A percentile compares a stretch with the other conserved stretches of the same genome.
Conservation (phyloP, 2,329 filamentous ascomycete genomes). For the Dryadomyces sulphureus region DNA sequence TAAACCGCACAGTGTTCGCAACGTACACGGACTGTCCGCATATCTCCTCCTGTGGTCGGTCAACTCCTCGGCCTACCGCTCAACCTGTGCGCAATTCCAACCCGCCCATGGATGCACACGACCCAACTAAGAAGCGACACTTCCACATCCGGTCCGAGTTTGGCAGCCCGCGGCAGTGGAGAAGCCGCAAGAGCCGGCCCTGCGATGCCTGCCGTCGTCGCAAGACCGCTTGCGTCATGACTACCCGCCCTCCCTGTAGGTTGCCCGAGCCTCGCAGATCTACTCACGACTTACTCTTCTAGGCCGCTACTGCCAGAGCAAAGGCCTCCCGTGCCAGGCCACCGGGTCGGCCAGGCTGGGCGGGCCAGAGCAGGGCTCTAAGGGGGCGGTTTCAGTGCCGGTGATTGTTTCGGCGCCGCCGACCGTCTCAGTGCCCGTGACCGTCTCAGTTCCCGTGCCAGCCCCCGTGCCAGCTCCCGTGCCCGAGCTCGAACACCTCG, state of each 20-base stretch:
- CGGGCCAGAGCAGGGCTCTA: too few species aligned
- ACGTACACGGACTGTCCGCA: too few species aligned
- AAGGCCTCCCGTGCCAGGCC: conserved; percentile 3
- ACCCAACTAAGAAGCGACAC: conserved; percentile 7
- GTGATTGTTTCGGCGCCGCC: too few species aligned
- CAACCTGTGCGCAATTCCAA: neutral
- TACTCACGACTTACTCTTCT: too few species aligned
- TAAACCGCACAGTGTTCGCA: too few species aligned
- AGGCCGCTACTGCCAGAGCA: conserved; percentile 4
- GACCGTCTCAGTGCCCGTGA: neutral
- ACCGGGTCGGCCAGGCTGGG: too few species aligned
- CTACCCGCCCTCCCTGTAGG: conserved; percentile 8
- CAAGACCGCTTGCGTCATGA: conserved; percentile 10
- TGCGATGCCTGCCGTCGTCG: conserved; percentile 10
- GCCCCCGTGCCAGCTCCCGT: too few species aligned
- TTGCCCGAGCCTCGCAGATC: neutral
- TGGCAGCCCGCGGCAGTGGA: conserved; percentile 8
- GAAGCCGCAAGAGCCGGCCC: conserved; percentile 10
- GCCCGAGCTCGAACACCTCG: neutral
- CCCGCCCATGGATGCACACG: neutral
- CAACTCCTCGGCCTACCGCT: too few species aligned
- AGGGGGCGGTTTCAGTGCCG: too few species aligned
- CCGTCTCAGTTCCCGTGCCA: too few species aligned
- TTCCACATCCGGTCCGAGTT: conserved; percentile 9
- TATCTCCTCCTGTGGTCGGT: neutral